These are phyloP conservation scores for Simmondsia chinensis DNA, from an alignment of 148 eudicot genomes.

Conservation along the genomic window DNA sequence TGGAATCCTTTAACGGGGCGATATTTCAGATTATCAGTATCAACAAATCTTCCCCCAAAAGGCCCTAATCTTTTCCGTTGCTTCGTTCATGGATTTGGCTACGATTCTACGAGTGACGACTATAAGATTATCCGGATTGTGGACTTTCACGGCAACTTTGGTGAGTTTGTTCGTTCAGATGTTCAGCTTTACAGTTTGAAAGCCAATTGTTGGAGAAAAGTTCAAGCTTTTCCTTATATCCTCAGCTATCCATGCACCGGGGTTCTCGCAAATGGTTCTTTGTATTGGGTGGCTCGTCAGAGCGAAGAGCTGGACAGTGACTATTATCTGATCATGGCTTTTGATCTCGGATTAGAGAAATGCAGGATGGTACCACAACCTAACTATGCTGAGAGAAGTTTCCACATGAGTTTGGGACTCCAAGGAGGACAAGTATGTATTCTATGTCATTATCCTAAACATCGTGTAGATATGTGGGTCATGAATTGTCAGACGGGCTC, in stretches of 20 bases:
- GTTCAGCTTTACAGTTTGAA: not conserved
- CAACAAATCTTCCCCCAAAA: not conserved
- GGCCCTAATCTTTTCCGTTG: not conserved
- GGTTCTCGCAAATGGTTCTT: not conserved
- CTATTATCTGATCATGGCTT: not conserved
- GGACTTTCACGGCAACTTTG: no score
- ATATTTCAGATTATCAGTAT: not conserved
- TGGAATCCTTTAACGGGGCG: slow-evolving; percentile 5
- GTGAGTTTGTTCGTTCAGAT: no score
- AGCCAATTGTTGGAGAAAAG: not conserved
- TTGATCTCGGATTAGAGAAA: not conserved
- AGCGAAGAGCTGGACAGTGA: not conserved
- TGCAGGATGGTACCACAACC: not conserved
- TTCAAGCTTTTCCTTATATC: not conserved
- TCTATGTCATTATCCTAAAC: not conserved
- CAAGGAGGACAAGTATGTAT: not conserved
- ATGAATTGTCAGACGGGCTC: not conserved
- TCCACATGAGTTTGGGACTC: not conserved
- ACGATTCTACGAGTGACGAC: slow-evolving; percentile 2
- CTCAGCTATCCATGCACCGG: not conserved
- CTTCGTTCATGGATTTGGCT: slow-evolving; percentile 7
- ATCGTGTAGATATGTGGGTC: not conserved
- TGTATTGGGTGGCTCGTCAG: not conserved
- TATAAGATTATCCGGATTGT: slow-evolving; percentile 5
- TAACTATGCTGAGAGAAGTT: not conserved